Evolutionary conservation across 169 alveolate genomes (phyloP).

Genomic region (Eimeria maxima): DNA sequence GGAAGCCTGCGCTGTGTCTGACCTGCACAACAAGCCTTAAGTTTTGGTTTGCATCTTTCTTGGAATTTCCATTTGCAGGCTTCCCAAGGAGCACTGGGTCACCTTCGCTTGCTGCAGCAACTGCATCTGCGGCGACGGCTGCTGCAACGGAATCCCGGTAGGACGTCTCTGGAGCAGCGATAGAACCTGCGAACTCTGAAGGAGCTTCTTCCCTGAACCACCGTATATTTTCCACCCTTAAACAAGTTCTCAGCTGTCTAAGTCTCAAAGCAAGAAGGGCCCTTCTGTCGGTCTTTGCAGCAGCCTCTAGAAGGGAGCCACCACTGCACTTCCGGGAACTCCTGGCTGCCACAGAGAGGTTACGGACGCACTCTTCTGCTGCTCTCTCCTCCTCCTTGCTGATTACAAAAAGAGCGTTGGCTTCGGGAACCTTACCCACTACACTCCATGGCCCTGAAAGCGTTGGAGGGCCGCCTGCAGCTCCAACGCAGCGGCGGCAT

Average conservation of each 20-base stretch:
- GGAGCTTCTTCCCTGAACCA: conserved; percentile 69
- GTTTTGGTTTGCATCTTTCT: neutral
- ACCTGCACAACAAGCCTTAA: conserved; percentile 50
- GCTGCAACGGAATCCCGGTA: neutral
- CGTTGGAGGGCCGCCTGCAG: conserved; percentile 54
- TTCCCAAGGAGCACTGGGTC: conserved; percentile 11
- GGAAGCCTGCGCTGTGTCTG: conserved; percentile 71
- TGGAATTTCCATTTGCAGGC: neutral
- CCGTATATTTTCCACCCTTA: conserved; percentile 57
- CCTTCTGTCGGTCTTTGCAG: conserved; percentile 38
- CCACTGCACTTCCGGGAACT: neutral
- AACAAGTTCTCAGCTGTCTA: conserved; percentile 55
- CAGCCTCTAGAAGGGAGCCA: conserved; percentile 33
- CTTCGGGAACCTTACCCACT: conserved; percentile 77
- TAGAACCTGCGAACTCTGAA: conserved; percentile 40
- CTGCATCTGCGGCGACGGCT: conserved; percentile 52
- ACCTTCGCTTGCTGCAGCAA: conserved; percentile 28
- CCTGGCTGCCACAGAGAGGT: neutral
- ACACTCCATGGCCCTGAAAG: conserved; percentile 82
- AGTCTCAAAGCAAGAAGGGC: conserved; percentile 73
- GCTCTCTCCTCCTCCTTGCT: conserved; percentile 74
- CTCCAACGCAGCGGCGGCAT: conserved; percentile 74
- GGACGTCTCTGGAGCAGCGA: neutral
- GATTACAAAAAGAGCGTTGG: conserved; percentile 78
- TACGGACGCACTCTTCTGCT: conserved; percentile 53